Evolutionary conservation across 2,329 filamentous ascomycete genomes (phyloP), one percentile per base, ranked within the genome.

Genomic region (Ceratocystis huliohia): DNA sequence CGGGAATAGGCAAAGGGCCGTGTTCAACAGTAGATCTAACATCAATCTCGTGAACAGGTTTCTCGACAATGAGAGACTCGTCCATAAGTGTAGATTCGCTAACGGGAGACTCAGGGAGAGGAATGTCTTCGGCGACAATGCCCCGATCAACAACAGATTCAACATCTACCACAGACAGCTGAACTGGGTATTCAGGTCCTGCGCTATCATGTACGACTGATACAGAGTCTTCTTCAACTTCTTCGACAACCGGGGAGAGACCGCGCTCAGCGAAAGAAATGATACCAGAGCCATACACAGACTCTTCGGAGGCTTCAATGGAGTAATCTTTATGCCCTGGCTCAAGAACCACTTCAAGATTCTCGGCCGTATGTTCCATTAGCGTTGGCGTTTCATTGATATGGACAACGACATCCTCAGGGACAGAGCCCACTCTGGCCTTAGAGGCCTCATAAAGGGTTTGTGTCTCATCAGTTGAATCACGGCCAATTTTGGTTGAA

Each of bases 201-300:
- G 33, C 3, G 0, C 7, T 17, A 4, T 37, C 56, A 8, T 33
- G 15, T n/a, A 25, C 10, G 6, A n/a, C 28, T n/a, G 56, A 33
- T 13, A 25, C 3, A 13, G 46, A 37, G 46, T 25, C 63, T 33
- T 56, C 63, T 44, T 64, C 63, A 41, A 44, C 46, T n/a, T 33
- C 61, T 17, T 63, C 61, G 17, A 63, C 37, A 45, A 44, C 61
- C 13, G 25, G 61, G 15, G 61, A 46, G 15, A 63, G 44, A 15
- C 33, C 25, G 17, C n/a, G 20, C 22, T 63, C 61, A 20, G 20
- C 37, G 25, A 17, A 20, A 5, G 13, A 41, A 28, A 20, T 15
- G 17, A 37, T n/a, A 1, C n/a, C 20, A 22, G 57, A 13, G 2
- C 17, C 33, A 33, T 25, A 20, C 5, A n/a, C 1, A n/a, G 28